These are phyloP conservation scores for Neurospora sp. DNA, from an alignment of 495 filamentous ascomycete genomes.

Conservation along the genomic window DNA sequence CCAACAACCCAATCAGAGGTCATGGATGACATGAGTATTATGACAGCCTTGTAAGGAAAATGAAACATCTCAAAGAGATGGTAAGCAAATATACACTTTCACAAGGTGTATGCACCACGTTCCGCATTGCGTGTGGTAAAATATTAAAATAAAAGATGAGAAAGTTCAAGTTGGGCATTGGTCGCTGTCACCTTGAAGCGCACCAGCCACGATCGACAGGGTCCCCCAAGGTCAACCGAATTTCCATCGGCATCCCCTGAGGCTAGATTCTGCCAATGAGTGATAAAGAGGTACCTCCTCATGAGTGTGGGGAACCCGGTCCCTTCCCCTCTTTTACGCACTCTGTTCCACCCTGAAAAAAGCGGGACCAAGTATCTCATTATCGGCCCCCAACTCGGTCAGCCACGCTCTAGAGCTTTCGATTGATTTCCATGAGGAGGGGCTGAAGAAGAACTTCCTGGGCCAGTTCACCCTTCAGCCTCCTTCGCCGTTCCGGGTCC, in stretches of 20 bases:
- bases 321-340: neutral
- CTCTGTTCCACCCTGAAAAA: neutral
- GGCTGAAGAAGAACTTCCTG: slow-evolving; percentile 13
- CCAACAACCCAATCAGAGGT: neutral
- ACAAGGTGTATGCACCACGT: neutral
- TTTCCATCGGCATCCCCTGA: slow-evolving; percentile 11
- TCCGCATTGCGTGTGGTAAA: neutral
- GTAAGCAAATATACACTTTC: neutral
- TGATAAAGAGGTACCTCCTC: slow-evolving; percentile 8
- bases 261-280: neutral
- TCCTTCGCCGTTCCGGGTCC: neutral
- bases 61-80: neutral
- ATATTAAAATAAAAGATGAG: neutral
- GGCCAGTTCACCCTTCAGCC: neutral
- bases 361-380: slow-evolving; percentile 6
- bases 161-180: neutral
- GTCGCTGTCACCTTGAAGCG: neutral
- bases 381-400: slow-evolving; percentile 10
- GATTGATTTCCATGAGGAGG: slow-evolving; percentile 29
- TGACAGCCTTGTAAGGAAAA: neutral
- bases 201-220: slow-evolving; percentile 11
- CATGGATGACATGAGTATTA: neutral
- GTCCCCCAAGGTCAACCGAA: neutral
- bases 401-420: slow-evolving; percentile 30
- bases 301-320: neutral